Conservation (phyloP, 306 rosid species). For the Senna siamea region DNA sequence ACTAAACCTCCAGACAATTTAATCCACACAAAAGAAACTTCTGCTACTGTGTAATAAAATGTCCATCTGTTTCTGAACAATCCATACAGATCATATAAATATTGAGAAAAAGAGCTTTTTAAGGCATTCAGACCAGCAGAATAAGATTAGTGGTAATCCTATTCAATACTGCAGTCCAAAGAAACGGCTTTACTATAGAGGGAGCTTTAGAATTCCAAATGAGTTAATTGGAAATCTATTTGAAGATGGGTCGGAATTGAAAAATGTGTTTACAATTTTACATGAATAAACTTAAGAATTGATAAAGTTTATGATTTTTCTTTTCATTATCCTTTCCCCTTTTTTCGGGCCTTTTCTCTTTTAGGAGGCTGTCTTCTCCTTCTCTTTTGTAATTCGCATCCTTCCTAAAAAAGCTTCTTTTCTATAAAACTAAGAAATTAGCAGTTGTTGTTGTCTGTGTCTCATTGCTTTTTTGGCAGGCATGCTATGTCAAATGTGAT, state of each 20-base stretch:
- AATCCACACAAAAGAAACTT: background rate
- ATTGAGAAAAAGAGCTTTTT: background rate
- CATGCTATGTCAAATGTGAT: background rate
- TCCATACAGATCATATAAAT: background rate
- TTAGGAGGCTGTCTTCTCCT: too few relatives aligned
- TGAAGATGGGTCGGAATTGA: background rate
- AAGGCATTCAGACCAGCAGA: background rate
- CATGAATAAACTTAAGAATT: background rate
- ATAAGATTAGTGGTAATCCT: background rate
- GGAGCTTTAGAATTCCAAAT: background rate
- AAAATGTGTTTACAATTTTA: background rate
- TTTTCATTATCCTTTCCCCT: too few relatives aligned
- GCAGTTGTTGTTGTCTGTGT: background rate
- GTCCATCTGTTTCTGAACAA: background rate
- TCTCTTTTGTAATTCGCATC: too few relatives aligned
- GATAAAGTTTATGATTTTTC: too few relatives aligned
- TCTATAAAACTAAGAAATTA: too few relatives aligned
- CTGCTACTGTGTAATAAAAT: background rate
- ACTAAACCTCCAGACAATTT: background rate
- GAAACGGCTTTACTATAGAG: background rate
- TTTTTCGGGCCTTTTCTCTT: too few relatives aligned
- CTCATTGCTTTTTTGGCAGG: background rate
- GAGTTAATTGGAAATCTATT: background rate
- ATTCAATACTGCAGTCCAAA: background rate
- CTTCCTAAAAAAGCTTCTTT: too few relatives aligned